These are phyloP conservation scores for Colletotrichum tabaci DNA, from an alignment of 2,329 filamentous ascomycete genomes.

Conservation along the genomic window DNA sequence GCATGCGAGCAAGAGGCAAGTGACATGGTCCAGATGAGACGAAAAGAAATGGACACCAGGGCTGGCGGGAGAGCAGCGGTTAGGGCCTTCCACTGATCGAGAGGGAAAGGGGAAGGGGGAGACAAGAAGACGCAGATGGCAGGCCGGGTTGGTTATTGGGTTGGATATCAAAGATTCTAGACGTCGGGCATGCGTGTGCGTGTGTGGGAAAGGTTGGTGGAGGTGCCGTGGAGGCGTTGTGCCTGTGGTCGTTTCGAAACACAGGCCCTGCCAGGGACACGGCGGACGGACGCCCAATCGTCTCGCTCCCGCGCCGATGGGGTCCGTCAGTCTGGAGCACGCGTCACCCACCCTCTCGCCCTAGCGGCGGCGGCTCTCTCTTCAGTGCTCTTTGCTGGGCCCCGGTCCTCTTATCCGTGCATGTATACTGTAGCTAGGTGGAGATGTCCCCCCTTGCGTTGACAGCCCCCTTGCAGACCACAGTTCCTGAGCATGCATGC, in stretches of 20 bases:
- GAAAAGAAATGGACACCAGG: background rate
- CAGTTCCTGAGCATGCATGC: background rate
- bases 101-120: conserved; percentile 2
- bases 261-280: conserved; percentile 36
- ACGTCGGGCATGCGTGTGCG: conserved; percentile 5
- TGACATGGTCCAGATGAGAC: conserved; percentile 3
- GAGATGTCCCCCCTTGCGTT: background rate
- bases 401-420: too few relatives aligned
- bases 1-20: conserved; percentile 1
- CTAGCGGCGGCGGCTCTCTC: conserved; percentile 32
- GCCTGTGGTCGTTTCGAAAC: conserved; percentile 32
- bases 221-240: conserved; percentile 14
- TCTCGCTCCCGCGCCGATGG: conserved; percentile 28
- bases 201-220: conserved; percentile 5
- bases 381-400: background rate
- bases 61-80: background rate
- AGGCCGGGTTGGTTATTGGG: conserved; percentile 30
- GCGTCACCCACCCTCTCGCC: conserved; percentile 34
- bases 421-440: background rate
- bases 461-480: conserved; percentile 5
- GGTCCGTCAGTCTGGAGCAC: conserved; percentile 36
- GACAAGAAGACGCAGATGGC: conserved; percentile 14
- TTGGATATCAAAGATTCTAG: conserved; percentile 34
- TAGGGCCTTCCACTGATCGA: background rate
- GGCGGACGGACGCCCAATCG: conserved; percentile 35